A percentile compares a stretch with the other conserved stretches of the same genome.
Evolutionary conservation across 257 asterid species (phyloP).

Genomic region (Fraxinus excelsior): DNA sequence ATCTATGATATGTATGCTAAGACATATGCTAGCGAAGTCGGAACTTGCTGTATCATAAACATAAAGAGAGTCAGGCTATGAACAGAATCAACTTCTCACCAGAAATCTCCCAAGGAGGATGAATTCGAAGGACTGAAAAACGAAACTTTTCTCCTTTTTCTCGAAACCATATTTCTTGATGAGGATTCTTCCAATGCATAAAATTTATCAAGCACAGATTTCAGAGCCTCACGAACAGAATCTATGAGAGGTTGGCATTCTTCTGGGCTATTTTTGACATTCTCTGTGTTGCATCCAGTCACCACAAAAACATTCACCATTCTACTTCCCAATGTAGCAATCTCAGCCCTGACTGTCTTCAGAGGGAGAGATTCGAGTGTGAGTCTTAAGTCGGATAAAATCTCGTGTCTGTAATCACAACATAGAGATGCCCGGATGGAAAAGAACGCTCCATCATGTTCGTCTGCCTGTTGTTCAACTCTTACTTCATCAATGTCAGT

Average conservation of each 20-base stretch:
- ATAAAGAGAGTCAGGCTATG: background rate
- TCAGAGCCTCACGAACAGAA: conserved; percentile 55
- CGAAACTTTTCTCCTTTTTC: conserved; percentile 66
- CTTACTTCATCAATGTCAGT: conserved; percentile 67
- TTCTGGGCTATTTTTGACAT: conserved; percentile 28
- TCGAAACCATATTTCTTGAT: conserved; percentile 49
- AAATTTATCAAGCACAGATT: conserved; percentile 73
- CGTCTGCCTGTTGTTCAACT: conserved; percentile 52
- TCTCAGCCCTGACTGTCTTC: conserved; percentile 60
- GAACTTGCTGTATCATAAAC: background rate
- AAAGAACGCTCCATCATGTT: conserved; percentile 32
- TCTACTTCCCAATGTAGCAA: conserved; percentile 68
- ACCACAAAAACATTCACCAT: conserved; percentile 74
- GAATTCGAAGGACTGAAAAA: conserved; percentile 46
- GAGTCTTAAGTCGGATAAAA: conserved; percentile 56
- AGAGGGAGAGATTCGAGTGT: conserved; percentile 62
- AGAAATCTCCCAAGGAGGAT: conserved; percentile 49
- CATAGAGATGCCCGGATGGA: conserved; percentile 68
- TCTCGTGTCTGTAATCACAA: conserved; percentile 74
- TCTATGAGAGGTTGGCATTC: conserved; percentile 39
- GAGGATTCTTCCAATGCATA: conserved; percentile 77
- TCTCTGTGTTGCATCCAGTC: conserved; percentile 34
- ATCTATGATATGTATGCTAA: conserved; percentile 62
- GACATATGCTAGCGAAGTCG: conserved; percentile 47
- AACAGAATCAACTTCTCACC: conserved; percentile 40